A percentile compares a stretch with the other conserved stretches of the same genome.
phyloP scores from a whole-genome alignment of 2,329 filamentous ascomycete species.

The Graphium sp. region DNA sequence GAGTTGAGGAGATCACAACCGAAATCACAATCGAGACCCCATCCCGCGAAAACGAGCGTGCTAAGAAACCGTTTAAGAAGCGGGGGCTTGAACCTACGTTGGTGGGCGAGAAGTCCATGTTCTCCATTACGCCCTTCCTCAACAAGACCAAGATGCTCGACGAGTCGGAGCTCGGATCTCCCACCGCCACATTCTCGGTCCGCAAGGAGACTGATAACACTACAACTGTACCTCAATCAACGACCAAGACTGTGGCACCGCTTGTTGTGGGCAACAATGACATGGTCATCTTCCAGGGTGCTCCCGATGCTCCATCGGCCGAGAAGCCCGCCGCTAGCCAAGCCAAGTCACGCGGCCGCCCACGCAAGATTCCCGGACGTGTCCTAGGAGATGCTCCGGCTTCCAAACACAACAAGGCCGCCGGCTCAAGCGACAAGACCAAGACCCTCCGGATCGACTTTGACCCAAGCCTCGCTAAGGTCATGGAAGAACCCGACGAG shows the following conservation, averaged over 20 bases:
- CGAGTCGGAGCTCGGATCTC: constrained; percentile 11
- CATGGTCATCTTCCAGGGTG: too few relatives aligned
- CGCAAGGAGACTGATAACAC: not conserved
- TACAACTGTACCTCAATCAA: not conserved
- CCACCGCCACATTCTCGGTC: not conserved
- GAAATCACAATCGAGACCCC: constrained; percentile 29
- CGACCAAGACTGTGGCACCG: not conserved
- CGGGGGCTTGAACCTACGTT: constrained; percentile 37
- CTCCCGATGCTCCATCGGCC: too few relatives aligned
- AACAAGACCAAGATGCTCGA: constrained; percentile 46
- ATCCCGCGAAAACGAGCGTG: constrained; percentile 21
- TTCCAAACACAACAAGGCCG: constrained; percentile 1
- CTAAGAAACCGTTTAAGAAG: constrained; percentile 34
- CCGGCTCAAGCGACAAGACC: constrained; percentile 4
- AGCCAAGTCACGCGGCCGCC: constrained; percentile 3
- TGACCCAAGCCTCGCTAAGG: constrained; percentile 18
- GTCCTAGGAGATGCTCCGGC: constrained; percentile 2
- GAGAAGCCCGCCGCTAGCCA: not conserved
- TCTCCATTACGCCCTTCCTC: constrained; percentile 88
- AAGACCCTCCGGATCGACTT: constrained; percentile 4
- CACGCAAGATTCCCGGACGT: constrained; percentile 6
- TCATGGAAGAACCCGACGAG: constrained; percentile 17
- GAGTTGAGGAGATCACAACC: constrained; percentile 22
- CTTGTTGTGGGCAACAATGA: too few relatives aligned
- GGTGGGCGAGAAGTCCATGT: constrained; percentile 74